Percentiles rank a stretch among this genome's conserved stretches.
phyloP scores from a whole-genome alignment of 768 basidiomycete genomes.

The Mrakia frigida region DNA sequence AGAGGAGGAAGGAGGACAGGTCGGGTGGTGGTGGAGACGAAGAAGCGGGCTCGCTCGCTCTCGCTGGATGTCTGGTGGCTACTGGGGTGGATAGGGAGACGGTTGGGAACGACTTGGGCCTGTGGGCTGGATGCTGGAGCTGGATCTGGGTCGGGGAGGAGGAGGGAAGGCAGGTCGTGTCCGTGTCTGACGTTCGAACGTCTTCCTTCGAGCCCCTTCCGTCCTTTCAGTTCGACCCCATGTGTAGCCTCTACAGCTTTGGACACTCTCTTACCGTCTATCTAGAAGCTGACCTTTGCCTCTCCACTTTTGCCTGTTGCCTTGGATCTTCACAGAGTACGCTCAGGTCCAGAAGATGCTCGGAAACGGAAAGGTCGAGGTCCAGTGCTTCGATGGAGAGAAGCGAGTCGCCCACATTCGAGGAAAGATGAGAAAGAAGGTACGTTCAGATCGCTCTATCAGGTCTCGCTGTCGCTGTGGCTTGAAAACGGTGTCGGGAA shows the following conservation, averaged over 20 bases:
- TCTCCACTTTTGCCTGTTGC: neutral
- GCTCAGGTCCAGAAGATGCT: slow-evolving; percentile 98
- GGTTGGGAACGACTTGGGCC: neutral
- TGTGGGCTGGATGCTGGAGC: neutral
- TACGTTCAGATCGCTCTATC: slow-evolving; percentile 45
- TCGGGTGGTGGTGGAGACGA: neutral
- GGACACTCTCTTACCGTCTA: neutral
- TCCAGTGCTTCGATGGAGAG: slow-evolving; percentile 96
- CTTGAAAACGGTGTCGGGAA: neutral
- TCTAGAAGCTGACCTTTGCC: neutral
- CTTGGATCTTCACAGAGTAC: slow-evolving; percentile 59
- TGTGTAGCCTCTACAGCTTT: neutral
- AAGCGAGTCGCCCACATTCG: slow-evolving; percentile 95
- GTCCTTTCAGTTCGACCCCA: neutral
- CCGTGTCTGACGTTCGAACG: neutral
- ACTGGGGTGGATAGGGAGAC: no score
- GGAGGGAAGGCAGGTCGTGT: neutral
- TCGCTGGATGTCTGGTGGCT: no score
- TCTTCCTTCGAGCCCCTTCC: slow-evolving; percentile 10
- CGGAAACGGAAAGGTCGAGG: slow-evolving; percentile 93
- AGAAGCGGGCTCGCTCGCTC: neutral
- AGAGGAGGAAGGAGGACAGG: neutral
- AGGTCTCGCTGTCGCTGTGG: no score
- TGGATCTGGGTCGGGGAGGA: neutral
- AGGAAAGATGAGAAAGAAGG: slow-evolving; percentile 99